Evolutionary conservation across 1,284 basidiomycete genomes (phyloP).

Genomic region (Lentinula novae-zelandiae): DNA sequence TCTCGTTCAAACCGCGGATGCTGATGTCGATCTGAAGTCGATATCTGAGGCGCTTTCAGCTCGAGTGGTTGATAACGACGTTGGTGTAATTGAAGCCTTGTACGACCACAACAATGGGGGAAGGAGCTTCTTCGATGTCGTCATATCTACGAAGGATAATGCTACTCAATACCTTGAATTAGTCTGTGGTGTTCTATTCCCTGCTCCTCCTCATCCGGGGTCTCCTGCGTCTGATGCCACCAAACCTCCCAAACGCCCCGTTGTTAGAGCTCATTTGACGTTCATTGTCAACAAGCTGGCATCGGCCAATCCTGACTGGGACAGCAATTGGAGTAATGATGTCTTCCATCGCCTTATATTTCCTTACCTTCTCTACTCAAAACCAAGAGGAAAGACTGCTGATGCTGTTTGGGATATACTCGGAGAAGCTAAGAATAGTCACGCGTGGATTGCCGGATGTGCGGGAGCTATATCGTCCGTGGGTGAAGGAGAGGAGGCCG

Average conservation of each 20-base stretch:
- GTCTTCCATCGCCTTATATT: slow-evolving; percentile 65
- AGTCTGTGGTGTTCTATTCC: slow-evolving; percentile 41
- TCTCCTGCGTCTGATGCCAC: neutral
- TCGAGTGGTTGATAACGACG: slow-evolving; percentile 63
- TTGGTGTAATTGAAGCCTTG: slow-evolving; percentile 59
- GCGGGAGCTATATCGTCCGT: slow-evolving; percentile 34
- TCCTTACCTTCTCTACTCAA: slow-evolving; percentile 71
- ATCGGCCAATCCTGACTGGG: neutral
- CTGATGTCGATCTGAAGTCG: slow-evolving; percentile 34
- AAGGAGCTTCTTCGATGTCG: slow-evolving; percentile 36
- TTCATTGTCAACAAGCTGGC: slow-evolving; percentile 45
- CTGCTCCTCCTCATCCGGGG: slow-evolving; percentile 21
- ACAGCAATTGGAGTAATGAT: slow-evolving; percentile 21
- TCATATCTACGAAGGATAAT: slow-evolving; percentile 40
- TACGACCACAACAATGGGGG: slow-evolving; percentile 37
- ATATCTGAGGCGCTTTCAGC: slow-evolving; percentile 52
- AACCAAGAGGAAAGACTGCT: slow-evolving; percentile 61
- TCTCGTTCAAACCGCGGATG: neutral
- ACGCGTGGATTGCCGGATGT: slow-evolving; percentile 49
- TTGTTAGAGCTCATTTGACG: slow-evolving; percentile 56
- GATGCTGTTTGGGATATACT: slow-evolving; percentile 65
- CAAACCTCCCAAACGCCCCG: slow-evolving; percentile 35
- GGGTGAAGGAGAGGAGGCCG: slow-evolving; percentile 27
- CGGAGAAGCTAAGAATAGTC: slow-evolving; percentile 23
- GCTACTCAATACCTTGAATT: slow-evolving; percentile 43